These are phyloP conservation scores for Rhodotorula glutinis DNA, from an alignment of 1,284 basidiomycete genomes.

Conservation along the genomic window DNA sequence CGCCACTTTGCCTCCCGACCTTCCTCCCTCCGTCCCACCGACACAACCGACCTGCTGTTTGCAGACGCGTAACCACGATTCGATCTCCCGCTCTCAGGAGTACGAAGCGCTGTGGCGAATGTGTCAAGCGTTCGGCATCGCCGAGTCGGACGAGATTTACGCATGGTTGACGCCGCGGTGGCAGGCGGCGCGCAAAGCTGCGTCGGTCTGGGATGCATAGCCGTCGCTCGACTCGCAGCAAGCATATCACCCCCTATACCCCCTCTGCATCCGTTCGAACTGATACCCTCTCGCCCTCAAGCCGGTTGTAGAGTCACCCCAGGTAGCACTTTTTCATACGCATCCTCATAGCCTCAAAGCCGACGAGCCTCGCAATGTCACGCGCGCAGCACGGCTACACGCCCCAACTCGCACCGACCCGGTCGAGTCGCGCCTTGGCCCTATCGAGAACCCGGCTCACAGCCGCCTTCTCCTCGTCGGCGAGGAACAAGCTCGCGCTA, in stretches of 20 bases:
- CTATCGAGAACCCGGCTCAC: slow-evolving; percentile 12
- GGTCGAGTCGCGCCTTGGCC: not conserved
- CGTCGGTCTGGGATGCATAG: too few species aligned
- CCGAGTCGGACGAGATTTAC: not conserved
- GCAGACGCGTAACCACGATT: not conserved
- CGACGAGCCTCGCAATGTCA: too few species aligned
- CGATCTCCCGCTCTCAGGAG: not conserved
- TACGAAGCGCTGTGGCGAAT: not conserved
- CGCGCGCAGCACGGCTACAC: not conserved
- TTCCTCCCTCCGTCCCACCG: too few species aligned
- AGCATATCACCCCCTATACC: too few species aligned
- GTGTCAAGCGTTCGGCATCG: not conserved
- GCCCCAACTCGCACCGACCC: not conserved
- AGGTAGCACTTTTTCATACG: too few species aligned
- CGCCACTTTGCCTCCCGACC: not conserved
- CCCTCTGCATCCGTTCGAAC: too few species aligned
- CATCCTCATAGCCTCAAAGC: too few species aligned
- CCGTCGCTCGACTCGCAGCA: too few species aligned
- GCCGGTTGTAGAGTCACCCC: too few species aligned
- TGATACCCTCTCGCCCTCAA: too few species aligned
- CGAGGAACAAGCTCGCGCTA: slow-evolving; percentile 63
- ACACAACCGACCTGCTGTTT: too few species aligned
- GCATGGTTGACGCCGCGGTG: not conserved
- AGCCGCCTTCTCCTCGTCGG: slow-evolving; percentile 39
- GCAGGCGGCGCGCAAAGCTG: too few species aligned